Base-by-base conservation (phyloP, 805 yeast genomes). In the Cyberlindnera suaveolens region DNA sequence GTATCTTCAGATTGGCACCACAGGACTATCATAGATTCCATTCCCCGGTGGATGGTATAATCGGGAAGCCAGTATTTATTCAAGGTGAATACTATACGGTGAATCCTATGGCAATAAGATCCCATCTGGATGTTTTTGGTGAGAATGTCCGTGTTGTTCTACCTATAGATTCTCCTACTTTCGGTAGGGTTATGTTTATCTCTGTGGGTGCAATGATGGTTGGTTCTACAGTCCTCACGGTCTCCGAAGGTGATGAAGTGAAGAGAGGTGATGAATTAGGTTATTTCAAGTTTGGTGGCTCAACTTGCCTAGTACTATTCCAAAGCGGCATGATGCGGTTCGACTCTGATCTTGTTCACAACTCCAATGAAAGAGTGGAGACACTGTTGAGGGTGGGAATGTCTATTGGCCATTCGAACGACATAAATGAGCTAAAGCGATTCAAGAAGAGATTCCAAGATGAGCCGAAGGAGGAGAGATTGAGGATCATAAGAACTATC, bases 161-260 rank as follows among this genome's bases (percentile, higher is more conserved):
- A 2, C 89, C 96, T 0, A 80, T 91, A 17, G 77, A 84, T 27
- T 78, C 96, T 1, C 70, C 73, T 29, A 67, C 74, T n/a, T 90
- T 87, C 60, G 97, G 97, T 0, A 71, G 75, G 0, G 84, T 91
- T 16, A 67, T 85, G 48, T 72, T 86, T 65, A 77, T 88, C 18
- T 80, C 93, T 6, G 87, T 91, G 4, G 99, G 99, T 31, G 99
- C 99, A 0, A 91, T 93, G 98, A 89, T 91, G 97, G 99, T 91
- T 3, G 98, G 98, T 0, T 83, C 96, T 2, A 89, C 83, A 2
- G 74, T 88, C 0, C 61, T 91, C 26, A 81, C 91, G 0, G 82
- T 80, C 14, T 59, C 73, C 41, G 75, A 72, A 37, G 88, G 87
- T 3, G 78, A 78, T 36, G 32, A 41, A 0, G 70, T 91, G 4